A percentile compares a stretch with the other conserved stretches of the same genome.
phyloP scores from a whole-genome alignment of 208 protist species.

The Acanthamoeba triangularis region DNA sequence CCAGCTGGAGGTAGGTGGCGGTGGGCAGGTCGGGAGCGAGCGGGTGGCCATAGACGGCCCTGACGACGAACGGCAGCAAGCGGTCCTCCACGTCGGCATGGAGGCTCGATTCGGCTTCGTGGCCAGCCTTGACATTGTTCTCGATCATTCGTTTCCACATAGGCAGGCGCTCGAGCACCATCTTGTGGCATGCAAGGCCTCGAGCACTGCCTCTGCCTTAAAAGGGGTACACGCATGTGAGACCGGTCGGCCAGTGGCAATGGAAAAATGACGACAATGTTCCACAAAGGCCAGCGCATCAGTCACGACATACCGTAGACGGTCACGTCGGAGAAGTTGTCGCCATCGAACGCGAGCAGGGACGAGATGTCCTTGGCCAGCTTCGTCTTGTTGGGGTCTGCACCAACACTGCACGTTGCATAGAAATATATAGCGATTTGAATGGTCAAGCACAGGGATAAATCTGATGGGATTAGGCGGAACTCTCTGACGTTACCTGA shows the following conservation, averaged over 20 bases:
- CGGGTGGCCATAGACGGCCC: neutral
- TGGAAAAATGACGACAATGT: neutral
- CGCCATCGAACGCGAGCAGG: neutral
- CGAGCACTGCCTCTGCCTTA: neutral
- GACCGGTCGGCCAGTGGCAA: no score
- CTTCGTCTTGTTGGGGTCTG: neutral
- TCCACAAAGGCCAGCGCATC: neutral
- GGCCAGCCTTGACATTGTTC: neutral
- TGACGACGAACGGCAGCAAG: neutral
- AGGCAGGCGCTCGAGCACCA: neutral
- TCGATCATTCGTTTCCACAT: neutral
- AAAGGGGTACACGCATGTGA: neutral
- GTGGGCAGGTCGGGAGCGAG: neutral
- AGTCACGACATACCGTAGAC: neutral
- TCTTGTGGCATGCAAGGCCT: neutral
- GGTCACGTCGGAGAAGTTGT: neutral
- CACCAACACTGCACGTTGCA: neutral
- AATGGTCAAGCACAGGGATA: neutral
- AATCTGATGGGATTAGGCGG: no score
- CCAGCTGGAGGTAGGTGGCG: neutral
- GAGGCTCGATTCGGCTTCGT: neutral
- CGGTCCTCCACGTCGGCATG: neutral
- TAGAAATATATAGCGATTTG: neutral
- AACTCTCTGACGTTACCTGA: neutral
- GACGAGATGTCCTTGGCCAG: slow-evolving; percentile 20